Evolutionary conservation across 2,329 filamentous ascomycete species (phyloP).

Genomic region (Aspergillus tubingensis): DNA sequence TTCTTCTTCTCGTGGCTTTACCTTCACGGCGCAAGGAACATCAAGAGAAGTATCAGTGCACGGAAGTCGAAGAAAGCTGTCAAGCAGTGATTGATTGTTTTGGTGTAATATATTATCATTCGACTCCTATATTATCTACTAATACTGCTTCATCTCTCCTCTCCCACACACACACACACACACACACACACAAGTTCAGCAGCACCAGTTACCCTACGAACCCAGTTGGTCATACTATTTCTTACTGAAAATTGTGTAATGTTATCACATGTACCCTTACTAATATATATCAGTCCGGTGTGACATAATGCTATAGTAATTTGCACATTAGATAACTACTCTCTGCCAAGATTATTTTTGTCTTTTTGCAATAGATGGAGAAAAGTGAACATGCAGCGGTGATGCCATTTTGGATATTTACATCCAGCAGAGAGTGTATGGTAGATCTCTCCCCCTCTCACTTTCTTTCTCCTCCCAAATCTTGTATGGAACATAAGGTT

Average conservation of each 20-base stretch:
- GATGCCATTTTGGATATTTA: not conserved
- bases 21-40: constrained; percentile 41
- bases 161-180: too few species aligned
- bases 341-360: not conserved
- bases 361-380: not conserved
- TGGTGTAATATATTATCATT: not conserved
- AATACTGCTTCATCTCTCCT: not conserved
- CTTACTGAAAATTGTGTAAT: not conserved
- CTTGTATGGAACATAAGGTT: too few species aligned
- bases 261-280: not conserved
- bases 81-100: not conserved
- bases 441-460: not conserved
- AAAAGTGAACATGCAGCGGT: not conserved
- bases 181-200: not conserved
- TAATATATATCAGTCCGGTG: not conserved
- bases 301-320: not conserved
- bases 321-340: not conserved
- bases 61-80: constrained; percentile 29
- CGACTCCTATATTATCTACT: not conserved
- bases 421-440: not conserved
- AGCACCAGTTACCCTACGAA: not conserved
- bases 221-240: not conserved
- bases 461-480: too few species aligned
- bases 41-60: constrained; percentile 36
- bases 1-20: constrained; percentile 59